Evolutionary conservation across 1,284 basidiomycete species (phyloP).

Genomic region (Megacollybia platyphylla): DNA sequence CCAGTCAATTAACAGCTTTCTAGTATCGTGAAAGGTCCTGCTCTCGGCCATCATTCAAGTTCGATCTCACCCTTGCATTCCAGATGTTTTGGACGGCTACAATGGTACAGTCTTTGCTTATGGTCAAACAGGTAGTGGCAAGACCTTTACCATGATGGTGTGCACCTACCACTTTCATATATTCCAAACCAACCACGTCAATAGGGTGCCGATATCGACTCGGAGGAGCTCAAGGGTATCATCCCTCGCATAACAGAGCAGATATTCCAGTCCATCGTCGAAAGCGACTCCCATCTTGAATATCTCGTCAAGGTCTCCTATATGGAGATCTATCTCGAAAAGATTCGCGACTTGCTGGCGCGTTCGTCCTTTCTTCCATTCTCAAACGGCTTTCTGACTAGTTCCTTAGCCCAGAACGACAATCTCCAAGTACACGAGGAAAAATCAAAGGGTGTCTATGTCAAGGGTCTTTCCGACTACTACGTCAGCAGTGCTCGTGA

Average conservation of each 20-base stretch:
- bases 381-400: neutral
- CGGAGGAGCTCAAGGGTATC: constrained; percentile 83
- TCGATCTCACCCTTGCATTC: constrained; percentile 2
- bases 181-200: neutral
- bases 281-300: constrained; percentile 90
- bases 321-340: constrained; percentile 99
- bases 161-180: constrained; percentile 11
- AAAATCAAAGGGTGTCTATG: constrained; percentile 95
- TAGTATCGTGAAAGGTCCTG: constrained; percentile 68
- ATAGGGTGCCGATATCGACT: constrained; percentile 95
- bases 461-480: constrained; percentile 95
- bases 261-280: constrained; percentile 95
- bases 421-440: constrained; percentile 99
- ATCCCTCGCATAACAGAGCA: constrained; percentile 99
- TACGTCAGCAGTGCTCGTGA: constrained; percentile 96
- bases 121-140: constrained; percentile 96
- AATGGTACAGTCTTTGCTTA: constrained; percentile 99
- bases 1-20: constrained; percentile 6
- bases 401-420: constrained; percentile 80
- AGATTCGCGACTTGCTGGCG: constrained; percentile 89
- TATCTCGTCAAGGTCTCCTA: constrained; percentile 99
- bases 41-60: neutral
- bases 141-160: constrained; percentile 98
- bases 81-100: constrained; percentile 98
- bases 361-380: constrained; percentile 47